Percentiles rank a stretch among this genome's conserved stretches.
phyloP scores from a whole-genome alignment of 2,329 filamentous ascomycete species.

The Colletotrichum sp. region DNA sequence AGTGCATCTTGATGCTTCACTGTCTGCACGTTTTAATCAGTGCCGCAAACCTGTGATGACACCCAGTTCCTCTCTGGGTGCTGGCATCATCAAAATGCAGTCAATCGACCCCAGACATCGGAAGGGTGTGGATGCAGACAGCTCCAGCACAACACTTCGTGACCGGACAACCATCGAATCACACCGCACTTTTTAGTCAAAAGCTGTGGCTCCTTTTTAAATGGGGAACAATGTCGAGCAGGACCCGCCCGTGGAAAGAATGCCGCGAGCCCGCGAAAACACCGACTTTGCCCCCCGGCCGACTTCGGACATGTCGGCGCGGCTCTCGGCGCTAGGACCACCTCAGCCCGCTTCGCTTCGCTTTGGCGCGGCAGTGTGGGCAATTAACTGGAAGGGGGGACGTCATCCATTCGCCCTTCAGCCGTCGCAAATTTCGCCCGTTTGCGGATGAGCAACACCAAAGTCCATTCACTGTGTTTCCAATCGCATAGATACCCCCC shows the following conservation, averaged over 20 bases:
- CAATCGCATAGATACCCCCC: background rate
- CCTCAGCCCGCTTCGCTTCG: conserved; percentile 5
- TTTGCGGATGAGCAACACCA: background rate
- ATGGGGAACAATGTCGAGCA: background rate
- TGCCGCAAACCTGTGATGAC: background rate
- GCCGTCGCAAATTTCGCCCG: background rate
- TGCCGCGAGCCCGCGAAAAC: background rate
- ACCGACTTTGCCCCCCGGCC: background rate
- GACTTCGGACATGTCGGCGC: conserved; percentile 14
- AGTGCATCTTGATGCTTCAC: background rate
- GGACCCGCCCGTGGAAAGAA: conserved; percentile 3
- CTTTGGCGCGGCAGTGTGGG: conserved; percentile 14
- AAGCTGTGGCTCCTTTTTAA: background rate
- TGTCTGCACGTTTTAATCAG: background rate
- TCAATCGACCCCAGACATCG: background rate
- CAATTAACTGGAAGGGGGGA: conserved; percentile 1
- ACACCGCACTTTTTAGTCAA: conserved; percentile 17
- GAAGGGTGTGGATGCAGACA: background rate
- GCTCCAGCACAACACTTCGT: background rate
- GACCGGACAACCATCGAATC: background rate
- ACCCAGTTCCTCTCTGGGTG: background rate
- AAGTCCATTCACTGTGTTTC: background rate
- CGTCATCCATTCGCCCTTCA: conserved; percentile 8
- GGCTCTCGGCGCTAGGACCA: conserved; percentile 11
- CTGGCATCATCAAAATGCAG: background rate